Evolutionary conservation across 2,329 filamentous ascomycete genomes (phyloP).

Genomic region (Uncinocarpus reesii): DNA sequence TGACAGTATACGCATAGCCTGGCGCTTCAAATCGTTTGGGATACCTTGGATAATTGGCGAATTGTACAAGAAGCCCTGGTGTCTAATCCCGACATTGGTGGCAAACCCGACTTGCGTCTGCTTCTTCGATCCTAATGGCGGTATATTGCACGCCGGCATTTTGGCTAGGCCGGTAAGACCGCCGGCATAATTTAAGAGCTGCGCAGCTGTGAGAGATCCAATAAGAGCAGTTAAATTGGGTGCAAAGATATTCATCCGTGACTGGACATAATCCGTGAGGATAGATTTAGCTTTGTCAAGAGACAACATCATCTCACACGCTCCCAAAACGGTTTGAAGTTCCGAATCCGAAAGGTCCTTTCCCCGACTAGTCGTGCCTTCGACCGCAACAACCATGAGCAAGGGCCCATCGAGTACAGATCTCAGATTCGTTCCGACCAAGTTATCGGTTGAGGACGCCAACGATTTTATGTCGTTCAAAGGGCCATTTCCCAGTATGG

Average conservation of each 20-base stretch:
- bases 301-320: conserved; percentile 78
- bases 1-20: conserved; percentile 89
- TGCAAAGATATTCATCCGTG: conserved; percentile 90
- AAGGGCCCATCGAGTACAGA: conserved; percentile 78
- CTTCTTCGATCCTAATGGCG: conserved; percentile 83
- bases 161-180: conserved; percentile 82
- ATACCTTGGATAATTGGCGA: conserved; percentile 81
- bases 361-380: conserved; percentile 82
- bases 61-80: conserved; percentile 88
- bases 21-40: conserved; percentile 74
- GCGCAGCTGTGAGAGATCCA: conserved; percentile 83
- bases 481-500: conserved; percentile 84
- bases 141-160: conserved; percentile 84
- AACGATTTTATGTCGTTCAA: conserved; percentile 78
- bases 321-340: conserved; percentile 60
- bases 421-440: conserved; percentile 63
- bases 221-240: conserved; percentile 87
- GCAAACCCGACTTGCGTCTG: conserved; percentile 71
- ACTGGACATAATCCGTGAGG: conserved; percentile 88
- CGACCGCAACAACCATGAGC: conserved; percentile 90
- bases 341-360: conserved; percentile 65
- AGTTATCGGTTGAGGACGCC: conserved; percentile 66
- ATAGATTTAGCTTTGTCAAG: conserved; percentile 79
- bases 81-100: conserved; percentile 80
- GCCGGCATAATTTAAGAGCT: conserved; percentile 89